Base-by-base conservation (phyloP, 306 rosid species). In the Pyrus pyrifolia region DNA sequence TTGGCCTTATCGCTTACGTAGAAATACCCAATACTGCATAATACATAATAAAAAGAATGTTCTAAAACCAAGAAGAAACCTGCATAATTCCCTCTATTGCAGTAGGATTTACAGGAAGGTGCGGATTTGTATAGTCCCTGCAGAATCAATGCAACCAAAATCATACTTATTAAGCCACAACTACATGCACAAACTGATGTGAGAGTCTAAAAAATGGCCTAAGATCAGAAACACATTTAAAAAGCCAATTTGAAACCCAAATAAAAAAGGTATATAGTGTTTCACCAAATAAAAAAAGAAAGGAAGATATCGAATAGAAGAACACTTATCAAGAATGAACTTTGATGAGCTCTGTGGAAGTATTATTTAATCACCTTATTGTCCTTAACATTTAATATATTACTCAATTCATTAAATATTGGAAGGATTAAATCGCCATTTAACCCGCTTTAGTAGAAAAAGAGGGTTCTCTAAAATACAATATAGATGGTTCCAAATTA, bases 51-150 rank as follows among this genome's bases (percentile, higher is more conserved):
- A 14, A 81, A 35, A 35, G 8, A 51, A 74, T 12, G 57, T 11
- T 17, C 67, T 33, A 67, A 21, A 23, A 75, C 19, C 45, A 75
- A 80, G n/a, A 80, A 75, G 29, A 68, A 81, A 93, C 98, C 94
- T 90, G 98, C 67, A 75, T 78, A 71, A 85, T 71, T 68, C 98
- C 98, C 44, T 93, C 98, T 53, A 93, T 90, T 71, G 98, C 98
- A 79, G 96, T 86, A 69, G 91, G 92, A 86, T 93, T 93, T 83
- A 93, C 98, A 67, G 98, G 98, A 76, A 93, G 98, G 86, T 86
- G 88, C 8, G 98, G 98, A 85, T 93, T 93, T 72, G 98, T 93
- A 76, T 93, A 93, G 82, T 93, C 98, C 89, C 98, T 93, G 88
- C 67, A 84, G 67, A 33, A 57, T 72, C 80, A 85, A 42, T 45